Evolutionary conservation across 2,329 filamentous ascomycete genomes (phyloP), one percentile per base, ranked within the genome.

Genomic region (Penicillium capsulatum): DNA sequence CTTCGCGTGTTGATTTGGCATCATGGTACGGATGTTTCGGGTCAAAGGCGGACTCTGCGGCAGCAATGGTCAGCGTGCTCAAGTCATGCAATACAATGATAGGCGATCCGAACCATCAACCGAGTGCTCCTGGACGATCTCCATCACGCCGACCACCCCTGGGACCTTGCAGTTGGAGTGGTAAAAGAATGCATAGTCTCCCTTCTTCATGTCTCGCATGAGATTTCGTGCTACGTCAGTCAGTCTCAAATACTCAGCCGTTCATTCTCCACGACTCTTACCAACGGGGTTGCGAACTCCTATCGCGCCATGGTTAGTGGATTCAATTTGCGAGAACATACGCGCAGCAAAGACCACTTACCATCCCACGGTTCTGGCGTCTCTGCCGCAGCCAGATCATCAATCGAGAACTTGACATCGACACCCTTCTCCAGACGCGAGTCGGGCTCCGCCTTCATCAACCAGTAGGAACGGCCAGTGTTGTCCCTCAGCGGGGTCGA

Each of bases 101-200:
- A n/a, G 5, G 26, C 6, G 9, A 4, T 11, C 65, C 77, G 53
- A 68, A 86, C 84, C 68, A 56, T 98, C 92, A 7, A 86, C 76
- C 2, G 83, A 83, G 51, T 87, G 84, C 60, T 95, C 90, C 49
- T 79, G 75, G 11, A 94, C 89, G 47, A 98, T 85, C 57, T 92
- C 85, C 84, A 95, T 90, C 13, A 83, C 79, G 2, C 90, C 90
- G 1, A 83, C 88, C 33, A 97, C 88, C 2, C 86, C 91, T 0
- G 90, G 89, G 16, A 83, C 78, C 61, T 94, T 94, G 67, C 86
- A 92, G 57, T 92, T 94, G 32, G 86, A 94, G 66, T 96, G 91
- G 61, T 97, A 97, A 70, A 98, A 97, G 69, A 98, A 97, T 17
- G 89, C 90, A 20, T 90, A 74, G 59, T 98, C 92, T 35, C 90